Conservation (phyloP, 768 basidiomycete genomes). For the Pulveroboletus sp. region DNA sequence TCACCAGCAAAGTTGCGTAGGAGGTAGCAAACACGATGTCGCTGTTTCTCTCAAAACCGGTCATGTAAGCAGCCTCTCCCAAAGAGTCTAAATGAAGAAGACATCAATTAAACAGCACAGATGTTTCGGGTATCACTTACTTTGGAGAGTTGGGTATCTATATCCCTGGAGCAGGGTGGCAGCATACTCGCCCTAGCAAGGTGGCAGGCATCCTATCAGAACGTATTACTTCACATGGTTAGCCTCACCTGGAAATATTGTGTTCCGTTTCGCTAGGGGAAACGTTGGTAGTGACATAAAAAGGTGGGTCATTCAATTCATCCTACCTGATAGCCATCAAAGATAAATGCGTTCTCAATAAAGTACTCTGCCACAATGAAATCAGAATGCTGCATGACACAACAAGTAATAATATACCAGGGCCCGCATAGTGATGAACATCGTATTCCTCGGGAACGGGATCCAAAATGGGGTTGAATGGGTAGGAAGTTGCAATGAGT, state of each 20-base stretch:
- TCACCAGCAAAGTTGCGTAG: conserved; percentile 59
- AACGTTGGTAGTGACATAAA: background rate
- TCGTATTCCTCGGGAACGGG: conserved; percentile 55
- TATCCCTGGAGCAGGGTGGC: conserved; percentile 52
- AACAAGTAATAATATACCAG: background rate
- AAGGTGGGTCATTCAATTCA: background rate
- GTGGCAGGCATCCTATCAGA: background rate
- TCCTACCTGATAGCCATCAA: conserved; percentile 42
- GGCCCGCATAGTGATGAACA: conserved; percentile 51
- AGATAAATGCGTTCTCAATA: conserved; percentile 46
- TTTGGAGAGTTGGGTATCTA: conserved; percentile 53
- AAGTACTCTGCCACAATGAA: conserved; percentile 37
- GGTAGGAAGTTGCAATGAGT: conserved; percentile 52
- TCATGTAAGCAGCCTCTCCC: conserved; percentile 69
- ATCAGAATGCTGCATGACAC: background rate
- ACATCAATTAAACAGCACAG: too few relatives aligned
- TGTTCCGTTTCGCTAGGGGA: conserved; percentile 50
- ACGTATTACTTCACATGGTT: background rate
- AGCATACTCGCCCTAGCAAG: conserved; percentile 57
- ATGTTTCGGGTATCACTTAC: conserved; percentile 29
- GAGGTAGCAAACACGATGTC: conserved; percentile 63
- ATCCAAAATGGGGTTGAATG: conserved; percentile 42
- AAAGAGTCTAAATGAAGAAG: conserved; percentile 37
- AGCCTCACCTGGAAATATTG: conserved; percentile 44
- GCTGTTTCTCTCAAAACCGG: conserved; percentile 57